These are phyloP conservation scores for Coemansia sp. DNA, from an alignment of 371 early-diverging fungal species.

Conservation along the genomic window DNA sequence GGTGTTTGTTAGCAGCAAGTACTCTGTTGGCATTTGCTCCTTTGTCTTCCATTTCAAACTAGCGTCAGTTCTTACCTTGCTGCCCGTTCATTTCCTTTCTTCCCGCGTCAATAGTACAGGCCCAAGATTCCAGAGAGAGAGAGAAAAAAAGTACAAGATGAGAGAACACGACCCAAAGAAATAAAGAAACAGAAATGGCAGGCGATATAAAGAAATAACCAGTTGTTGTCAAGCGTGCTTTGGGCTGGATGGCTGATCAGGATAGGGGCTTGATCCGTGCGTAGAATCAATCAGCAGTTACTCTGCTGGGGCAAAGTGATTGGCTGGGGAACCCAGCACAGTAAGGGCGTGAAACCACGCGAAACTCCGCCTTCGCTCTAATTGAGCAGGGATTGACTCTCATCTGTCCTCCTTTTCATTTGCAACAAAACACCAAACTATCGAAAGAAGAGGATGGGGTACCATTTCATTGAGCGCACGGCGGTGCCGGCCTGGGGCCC, in stretches of 20 bases:
- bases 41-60: not conserved
- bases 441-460: constrained; percentile 26
- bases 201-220: not conserved
- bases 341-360: too few species aligned
- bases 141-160: not conserved
- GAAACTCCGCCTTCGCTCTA: too few species aligned
- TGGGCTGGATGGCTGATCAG: too few species aligned
- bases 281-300: too few species aligned
- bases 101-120: not conserved
- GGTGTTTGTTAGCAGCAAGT: too few species aligned
- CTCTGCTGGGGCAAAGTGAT: too few species aligned
- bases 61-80: not conserved
- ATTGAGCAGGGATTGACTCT: not conserved
- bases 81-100: constrained; percentile 3
- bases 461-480: constrained; percentile 76
- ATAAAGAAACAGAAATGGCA: not conserved
- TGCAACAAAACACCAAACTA: not conserved
- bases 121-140: not conserved
- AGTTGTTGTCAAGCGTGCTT: not conserved
- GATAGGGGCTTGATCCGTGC: too few species aligned
- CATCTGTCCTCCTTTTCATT: not conserved
- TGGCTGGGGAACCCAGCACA: too few species aligned
- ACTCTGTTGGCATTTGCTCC: not conserved
- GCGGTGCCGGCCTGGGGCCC: constrained; percentile 85
- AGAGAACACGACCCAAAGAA: not conserved